phyloP scores from a whole-genome alignment of 768 basidiomycete species.

The Russula brevipes region DNA sequence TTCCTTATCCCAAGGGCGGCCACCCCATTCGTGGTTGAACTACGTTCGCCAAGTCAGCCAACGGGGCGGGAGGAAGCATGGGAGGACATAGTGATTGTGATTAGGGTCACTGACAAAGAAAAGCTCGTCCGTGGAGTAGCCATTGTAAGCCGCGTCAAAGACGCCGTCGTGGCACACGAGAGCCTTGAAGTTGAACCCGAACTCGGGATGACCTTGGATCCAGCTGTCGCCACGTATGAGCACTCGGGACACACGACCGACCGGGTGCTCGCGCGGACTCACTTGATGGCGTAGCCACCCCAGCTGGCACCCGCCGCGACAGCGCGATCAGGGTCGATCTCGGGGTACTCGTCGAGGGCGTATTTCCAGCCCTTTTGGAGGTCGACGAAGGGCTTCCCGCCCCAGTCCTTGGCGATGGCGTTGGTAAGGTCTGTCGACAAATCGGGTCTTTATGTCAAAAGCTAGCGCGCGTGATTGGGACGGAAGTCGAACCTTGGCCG shows the following conservation, averaged over 20 bases:
- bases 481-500: slow-evolving; percentile 57
- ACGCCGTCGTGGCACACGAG: slow-evolving; percentile 92
- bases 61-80: neutral
- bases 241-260: neutral
- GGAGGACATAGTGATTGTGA: too few relatives aligned
- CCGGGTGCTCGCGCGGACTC: neutral
- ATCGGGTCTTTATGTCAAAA: neutral
- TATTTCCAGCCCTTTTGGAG: slow-evolving; percentile 71
- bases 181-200: slow-evolving; percentile 84
- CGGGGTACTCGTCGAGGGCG: slow-evolving; percentile 59
- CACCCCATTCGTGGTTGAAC: slow-evolving; percentile 88
- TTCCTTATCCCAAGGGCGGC: slow-evolving; percentile 68
- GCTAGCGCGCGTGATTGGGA: neutral
- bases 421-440: slow-evolving; percentile 62
- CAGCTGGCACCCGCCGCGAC: slow-evolving; percentile 79
- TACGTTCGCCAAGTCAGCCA: slow-evolving; percentile 27
- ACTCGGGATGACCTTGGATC: slow-evolving; percentile 94
- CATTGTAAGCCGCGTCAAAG: slow-evolving; percentile 74
- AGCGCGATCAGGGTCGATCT: slow-evolving; percentile 53
- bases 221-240: slow-evolving; percentile 47
- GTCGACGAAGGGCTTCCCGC: slow-evolving; percentile 80
- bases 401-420: slow-evolving; percentile 76
- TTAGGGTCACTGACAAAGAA: slow-evolving; percentile 62
- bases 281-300: slow-evolving; percentile 90
- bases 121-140: slow-evolving; percentile 87